Percentiles rank a stretch among this genome's conserved stretches.
These are phyloP conservation scores for Penicillium mononematosum DNA, from an alignment of 495 filamentous ascomycete species.

Conservation along the genomic window DNA sequence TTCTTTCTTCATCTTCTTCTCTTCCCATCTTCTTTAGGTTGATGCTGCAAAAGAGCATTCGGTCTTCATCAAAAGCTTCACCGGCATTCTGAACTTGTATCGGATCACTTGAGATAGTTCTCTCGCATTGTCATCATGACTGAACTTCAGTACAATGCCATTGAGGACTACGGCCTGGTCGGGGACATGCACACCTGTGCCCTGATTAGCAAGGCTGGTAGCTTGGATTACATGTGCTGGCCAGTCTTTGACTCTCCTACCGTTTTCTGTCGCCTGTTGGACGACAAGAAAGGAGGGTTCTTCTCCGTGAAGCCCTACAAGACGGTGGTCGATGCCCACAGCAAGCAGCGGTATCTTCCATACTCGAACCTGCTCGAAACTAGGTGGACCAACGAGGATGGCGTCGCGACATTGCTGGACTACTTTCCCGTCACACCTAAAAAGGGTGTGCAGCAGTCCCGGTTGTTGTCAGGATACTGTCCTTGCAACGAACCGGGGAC, in stretches of 20 bases:
- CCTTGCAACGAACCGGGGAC: conserved; percentile 33
- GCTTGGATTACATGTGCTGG: conserved; percentile 77
- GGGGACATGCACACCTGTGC: conserved; percentile 78
- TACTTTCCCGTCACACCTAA: conserved; percentile 58
- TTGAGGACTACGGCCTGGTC: conserved; percentile 74
- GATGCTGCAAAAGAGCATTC: conserved; percentile 1
- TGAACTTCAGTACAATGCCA: conserved; percentile 55
- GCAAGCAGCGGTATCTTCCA: conserved; percentile 69
- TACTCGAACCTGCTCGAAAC: conserved; percentile 70
- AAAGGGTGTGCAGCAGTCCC: conserved; percentile 23
- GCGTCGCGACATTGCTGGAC: conserved; percentile 67
- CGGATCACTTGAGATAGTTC: neutral
- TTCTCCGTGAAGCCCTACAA: conserved; percentile 59
- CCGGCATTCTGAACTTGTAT: neutral
- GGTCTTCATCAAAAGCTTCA: neutral
- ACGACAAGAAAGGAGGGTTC: conserved; percentile 68
- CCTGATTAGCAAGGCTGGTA: conserved; percentile 66
- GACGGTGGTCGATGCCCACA: conserved; percentile 49
- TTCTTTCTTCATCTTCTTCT: neutral
- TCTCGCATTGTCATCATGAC: conserved; percentile 16
- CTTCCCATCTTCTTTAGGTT: neutral
- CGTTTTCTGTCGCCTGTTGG: conserved; percentile 65
- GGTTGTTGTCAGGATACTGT: conserved; percentile 39
- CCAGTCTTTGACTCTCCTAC: conserved; percentile 67
- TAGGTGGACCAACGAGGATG: conserved; percentile 68